Base-by-base conservation (phyloP, 352 stramenopile genomes). In the Lagenidium giganteum region DNA sequence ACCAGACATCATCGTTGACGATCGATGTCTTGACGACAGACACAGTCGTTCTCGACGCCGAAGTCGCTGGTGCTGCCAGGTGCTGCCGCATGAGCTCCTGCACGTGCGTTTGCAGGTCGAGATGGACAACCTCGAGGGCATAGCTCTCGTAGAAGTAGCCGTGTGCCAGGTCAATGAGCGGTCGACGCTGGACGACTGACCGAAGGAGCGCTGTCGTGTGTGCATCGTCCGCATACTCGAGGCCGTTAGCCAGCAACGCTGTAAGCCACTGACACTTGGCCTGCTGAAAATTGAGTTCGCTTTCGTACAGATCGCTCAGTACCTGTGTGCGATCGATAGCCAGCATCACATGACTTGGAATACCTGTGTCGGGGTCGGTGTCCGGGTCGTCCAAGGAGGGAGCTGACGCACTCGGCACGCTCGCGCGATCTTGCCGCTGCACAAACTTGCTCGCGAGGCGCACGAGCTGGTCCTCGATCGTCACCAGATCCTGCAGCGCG, bases 71-170 rank as follows among this genome's bases (percentile, higher is more conserved):
- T 14, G 18, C 21, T 11, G 21, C 16, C 8, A 72, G 65, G 31
- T 79, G 42, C 5, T 67, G 44, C 5, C 43, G 29, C 14, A 74
- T 55, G 14, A 65, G 51, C 18, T 60, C 42, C 23, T 67, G 34
- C 6, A 83, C 41, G 8, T 55, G 60, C 23, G 38, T 31, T 34
- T 83, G 68, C 11, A 87, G 56, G 23, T 81, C 64, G 17, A 83
- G 41, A 9, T 72, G 45, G 5, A 82, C 22, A 0, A 61, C 78
- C 34, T 87, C 69, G 3, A 47, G 35, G 3, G 59, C 57, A 24
- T 76, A 83, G 29, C 71, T 83, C 32, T 84, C 70, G 30, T 64
- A 71, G 41, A 84, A 83, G 41, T 87, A 87, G 8, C 46, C 42
- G 17, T 81, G 50, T 3, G 67, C 54, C 14, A 76, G 75, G 29